phyloP scores from a whole-genome alignment of 2,329 filamentous ascomycete species.

The Ophiostoma sp. region DNA sequence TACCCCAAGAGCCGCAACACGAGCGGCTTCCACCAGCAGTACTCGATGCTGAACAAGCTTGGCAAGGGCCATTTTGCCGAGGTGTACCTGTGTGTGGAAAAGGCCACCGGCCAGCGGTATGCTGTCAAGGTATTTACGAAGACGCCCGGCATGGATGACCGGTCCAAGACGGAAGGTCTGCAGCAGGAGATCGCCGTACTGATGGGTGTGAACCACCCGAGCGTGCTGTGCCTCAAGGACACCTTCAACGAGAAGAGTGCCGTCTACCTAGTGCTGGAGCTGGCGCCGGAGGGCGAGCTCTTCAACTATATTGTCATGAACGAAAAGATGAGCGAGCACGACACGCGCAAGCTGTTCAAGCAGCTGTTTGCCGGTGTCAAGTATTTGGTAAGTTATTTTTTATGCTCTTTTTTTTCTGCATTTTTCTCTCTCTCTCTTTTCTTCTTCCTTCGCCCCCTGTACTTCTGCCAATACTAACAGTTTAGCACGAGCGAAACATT shows the following conservation, averaged over 20 bases:
- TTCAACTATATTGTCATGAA: constrained; percentile 95
- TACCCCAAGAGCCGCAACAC: constrained; percentile 73
- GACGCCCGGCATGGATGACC: constrained; percentile 73
- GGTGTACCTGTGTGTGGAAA: constrained; percentile 86
- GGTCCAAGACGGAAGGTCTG: constrained; percentile 74
- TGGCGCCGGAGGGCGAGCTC: constrained; percentile 86
- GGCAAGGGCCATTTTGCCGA: constrained; percentile 95
- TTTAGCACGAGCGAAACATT: constrained; percentile 79
- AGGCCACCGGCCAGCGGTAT: constrained; percentile 71
- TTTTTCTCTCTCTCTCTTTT: constrained; percentile 19
- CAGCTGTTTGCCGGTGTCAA: constrained; percentile 93
- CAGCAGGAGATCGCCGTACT: constrained; percentile 95
- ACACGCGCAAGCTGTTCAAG: constrained; percentile 79
- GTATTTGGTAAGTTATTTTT: constrained; percentile 52
- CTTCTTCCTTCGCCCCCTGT: too few species aligned
- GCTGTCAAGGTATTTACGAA: constrained; percentile 96
- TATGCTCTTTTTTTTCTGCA: constrained; percentile 46
- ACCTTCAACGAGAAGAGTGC: constrained; percentile 89
- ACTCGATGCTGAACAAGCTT: constrained; percentile 74
- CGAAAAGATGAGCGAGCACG: constrained; percentile 76
- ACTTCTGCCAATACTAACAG: neutral
- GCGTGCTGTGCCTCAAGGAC: constrained; percentile 87
- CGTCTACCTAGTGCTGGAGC: constrained; percentile 84
- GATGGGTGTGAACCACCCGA: constrained; percentile 95
- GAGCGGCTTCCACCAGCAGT: constrained; percentile 79